Evolutionary conservation across 2,329 filamentous ascomycete species (phyloP).

Genomic region (Aspergillus awamori): DNA sequence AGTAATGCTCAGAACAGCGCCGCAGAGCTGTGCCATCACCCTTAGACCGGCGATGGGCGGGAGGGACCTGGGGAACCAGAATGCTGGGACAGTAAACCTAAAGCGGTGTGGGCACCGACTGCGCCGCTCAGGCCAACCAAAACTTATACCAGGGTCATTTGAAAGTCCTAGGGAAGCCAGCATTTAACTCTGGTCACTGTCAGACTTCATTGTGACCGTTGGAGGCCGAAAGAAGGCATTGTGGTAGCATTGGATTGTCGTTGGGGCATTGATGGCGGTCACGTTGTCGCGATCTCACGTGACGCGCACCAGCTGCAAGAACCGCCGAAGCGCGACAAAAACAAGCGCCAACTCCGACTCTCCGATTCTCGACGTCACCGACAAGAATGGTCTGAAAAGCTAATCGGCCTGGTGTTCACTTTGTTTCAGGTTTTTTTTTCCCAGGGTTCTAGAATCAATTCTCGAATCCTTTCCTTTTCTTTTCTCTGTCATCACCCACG

Average conservation of each 20-base stretch:
- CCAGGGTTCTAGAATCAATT: background rate
- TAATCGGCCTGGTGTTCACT: background rate
- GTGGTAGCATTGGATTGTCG: background rate
- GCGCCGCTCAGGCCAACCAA: background rate
- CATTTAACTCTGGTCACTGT: background rate
- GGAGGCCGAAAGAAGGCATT: background rate
- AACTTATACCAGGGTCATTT: background rate
- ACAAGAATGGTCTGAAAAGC: background rate
- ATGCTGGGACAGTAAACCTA: constrained; percentile 20
- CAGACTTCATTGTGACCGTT: background rate
- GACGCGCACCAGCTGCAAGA: background rate
- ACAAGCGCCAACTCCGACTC: constrained; percentile 2
- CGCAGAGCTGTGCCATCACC: constrained; percentile 18
- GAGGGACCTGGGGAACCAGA: constrained; percentile 17
- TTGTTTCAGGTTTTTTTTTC: background rate
- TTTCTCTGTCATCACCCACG: background rate
- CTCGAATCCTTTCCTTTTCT: background rate
- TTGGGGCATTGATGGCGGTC: constrained; percentile 4
- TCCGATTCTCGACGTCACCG: background rate
- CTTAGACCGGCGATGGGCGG: constrained; percentile 2
- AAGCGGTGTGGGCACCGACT: constrained; percentile 18
- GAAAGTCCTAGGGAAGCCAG: background rate
- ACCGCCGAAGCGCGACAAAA: constrained; percentile 1
- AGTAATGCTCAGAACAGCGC: constrained; percentile 11
- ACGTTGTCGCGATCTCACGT: background rate